These are phyloP conservation scores for Curvularia eragrostidis DNA, from an alignment of 2,329 filamentous ascomycete species.

Conservation along the genomic window DNA sequence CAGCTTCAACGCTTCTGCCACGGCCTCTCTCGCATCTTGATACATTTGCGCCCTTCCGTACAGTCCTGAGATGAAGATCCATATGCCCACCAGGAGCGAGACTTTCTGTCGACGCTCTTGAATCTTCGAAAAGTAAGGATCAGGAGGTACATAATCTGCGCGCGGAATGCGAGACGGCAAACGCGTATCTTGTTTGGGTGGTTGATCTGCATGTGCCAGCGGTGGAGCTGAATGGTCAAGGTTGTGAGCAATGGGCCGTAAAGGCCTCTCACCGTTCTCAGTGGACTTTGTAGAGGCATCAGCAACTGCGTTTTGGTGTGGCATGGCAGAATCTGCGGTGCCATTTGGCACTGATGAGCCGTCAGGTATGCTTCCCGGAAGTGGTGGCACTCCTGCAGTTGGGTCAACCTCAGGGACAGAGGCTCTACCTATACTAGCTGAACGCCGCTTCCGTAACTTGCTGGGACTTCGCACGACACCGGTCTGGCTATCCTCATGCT, in stretches of 20 bases:
- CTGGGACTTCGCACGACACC: constrained; percentile 48
- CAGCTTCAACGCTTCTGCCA: constrained; percentile 80
- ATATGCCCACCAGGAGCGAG: constrained; percentile 74
- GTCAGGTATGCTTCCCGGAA: constrained; percentile 32
- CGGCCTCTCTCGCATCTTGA: constrained; percentile 79
- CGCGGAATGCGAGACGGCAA: constrained; percentile 52
- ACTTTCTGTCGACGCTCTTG: constrained; percentile 64
- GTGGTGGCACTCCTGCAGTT: constrained; percentile 32
- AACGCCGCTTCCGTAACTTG: constrained; percentile 50
- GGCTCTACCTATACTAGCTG: constrained; percentile 45
- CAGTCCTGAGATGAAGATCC: constrained; percentile 87
- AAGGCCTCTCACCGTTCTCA: constrained; percentile 44
- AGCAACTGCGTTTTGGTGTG: not conserved
- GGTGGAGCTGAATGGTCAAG: constrained; percentile 48
- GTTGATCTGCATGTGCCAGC: constrained; percentile 49
- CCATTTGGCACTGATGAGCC: constrained; percentile 23
- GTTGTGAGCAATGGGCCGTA: constrained; percentile 53
- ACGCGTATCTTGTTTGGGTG: constrained; percentile 53
- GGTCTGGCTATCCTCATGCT: constrained; percentile 43
- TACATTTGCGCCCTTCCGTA: constrained; percentile 82
- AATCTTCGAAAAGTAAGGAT: constrained; percentile 58
- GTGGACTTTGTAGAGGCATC: constrained; percentile 32
- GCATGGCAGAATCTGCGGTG: constrained; percentile 22
- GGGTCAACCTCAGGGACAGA: constrained; percentile 32
- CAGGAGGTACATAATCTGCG: constrained; percentile 42